Evolutionary conservation across 2,329 filamentous ascomycete genomes (phyloP).

Genomic region (Ambrosiella xylebori): DNA sequence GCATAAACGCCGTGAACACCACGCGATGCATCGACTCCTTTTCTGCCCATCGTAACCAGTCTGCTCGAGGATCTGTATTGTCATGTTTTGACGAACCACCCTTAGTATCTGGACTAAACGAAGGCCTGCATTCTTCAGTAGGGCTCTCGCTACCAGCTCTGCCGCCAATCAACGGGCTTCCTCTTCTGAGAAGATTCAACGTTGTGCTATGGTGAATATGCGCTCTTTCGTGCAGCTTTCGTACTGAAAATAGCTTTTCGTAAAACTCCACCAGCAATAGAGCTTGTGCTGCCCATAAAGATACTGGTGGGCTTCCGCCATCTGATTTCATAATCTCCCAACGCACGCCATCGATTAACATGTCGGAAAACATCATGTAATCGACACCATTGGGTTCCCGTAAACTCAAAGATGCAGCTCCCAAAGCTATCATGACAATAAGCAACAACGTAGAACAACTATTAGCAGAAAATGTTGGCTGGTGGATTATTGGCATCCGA

Average conservation of each 20-base stretch:
- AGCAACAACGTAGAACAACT: slow-evolving; percentile 63
- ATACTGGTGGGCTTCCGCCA: slow-evolving; percentile 68
- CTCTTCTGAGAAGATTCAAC: slow-evolving; percentile 66
- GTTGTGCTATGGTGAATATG: slow-evolving; percentile 83
- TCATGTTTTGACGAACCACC: slow-evolving; percentile 11
- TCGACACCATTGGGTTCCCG: slow-evolving; percentile 37
- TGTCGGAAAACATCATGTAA: slow-evolving; percentile 32
- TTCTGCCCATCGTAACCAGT: slow-evolving; percentile 80
- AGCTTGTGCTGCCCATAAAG: slow-evolving; percentile 77
- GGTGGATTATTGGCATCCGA: slow-evolving; percentile 73
- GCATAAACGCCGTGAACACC: slow-evolving; percentile 76
- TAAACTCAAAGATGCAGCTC: slow-evolving; percentile 61
- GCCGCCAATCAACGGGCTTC: slow-evolving; percentile 54
- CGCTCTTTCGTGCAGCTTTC: slow-evolving; percentile 66
- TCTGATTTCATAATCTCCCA: slow-evolving; percentile 72
- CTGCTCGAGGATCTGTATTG: slow-evolving; percentile 28
- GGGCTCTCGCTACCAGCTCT: slow-evolving; percentile 64
- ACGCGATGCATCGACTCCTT: slow-evolving; percentile 74
- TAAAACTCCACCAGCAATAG: slow-evolving; percentile 71
- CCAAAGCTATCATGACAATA: slow-evolving; percentile 68
- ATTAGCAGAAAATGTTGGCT: slow-evolving; percentile 68
- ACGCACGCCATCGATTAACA: slow-evolving; percentile 54
- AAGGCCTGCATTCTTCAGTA: slow-evolving; percentile 28
- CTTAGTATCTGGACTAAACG: slow-evolving; percentile 27
- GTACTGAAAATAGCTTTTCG: slow-evolving; percentile 80